Percentiles rank a stretch among this genome's conserved stretches.
phyloP scores from a whole-genome alignment of 257 asterid genomes.

The Solanum raphanifolium region DNA sequence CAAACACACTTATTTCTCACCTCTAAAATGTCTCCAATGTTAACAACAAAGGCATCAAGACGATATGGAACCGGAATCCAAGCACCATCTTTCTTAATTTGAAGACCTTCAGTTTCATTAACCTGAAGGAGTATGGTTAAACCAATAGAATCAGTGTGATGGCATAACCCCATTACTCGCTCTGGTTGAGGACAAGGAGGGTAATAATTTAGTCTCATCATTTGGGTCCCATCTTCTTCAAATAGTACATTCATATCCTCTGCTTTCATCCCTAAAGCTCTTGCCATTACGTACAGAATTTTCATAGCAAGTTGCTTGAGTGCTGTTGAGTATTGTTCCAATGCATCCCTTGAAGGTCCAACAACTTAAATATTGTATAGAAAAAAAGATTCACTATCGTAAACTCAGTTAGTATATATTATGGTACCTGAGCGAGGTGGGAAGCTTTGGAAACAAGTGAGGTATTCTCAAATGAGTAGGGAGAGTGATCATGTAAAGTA shows the following conservation, averaged over 20 bases:
- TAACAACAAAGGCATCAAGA: conserved; percentile 35
- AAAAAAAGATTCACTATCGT: too few relatives aligned
- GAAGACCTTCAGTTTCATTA: conserved; percentile 37
- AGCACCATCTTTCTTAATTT: conserved; percentile 29
- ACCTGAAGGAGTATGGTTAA: conserved; percentile 40
- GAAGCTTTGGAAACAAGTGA: too few relatives aligned
- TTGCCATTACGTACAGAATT: conserved; percentile 21
- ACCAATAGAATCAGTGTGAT: conserved; percentile 35
- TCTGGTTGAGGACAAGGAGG: conserved; percentile 53
- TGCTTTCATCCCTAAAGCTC: neutral
- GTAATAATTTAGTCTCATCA: conserved; percentile 49
- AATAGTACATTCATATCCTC: conserved; percentile 2
- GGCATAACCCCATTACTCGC: conserved; percentile 27
- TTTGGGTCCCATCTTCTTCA: conserved; percentile 15
- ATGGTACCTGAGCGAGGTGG: too few relatives aligned
- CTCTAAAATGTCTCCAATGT: conserved; percentile 39
- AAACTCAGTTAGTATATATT: too few relatives aligned
- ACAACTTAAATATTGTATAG: too few relatives aligned
- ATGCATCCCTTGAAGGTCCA: too few relatives aligned
- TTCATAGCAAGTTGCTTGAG: conserved; percentile 19
- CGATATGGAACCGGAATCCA: conserved; percentile 41
- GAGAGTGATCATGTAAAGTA: too few relatives aligned
- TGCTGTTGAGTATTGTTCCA: too few relatives aligned
- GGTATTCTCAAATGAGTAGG: too few relatives aligned
- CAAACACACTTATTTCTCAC: neutral